Evolutionary conservation across 768 basidiomycete genomes (phyloP), one percentile per base, ranked within the genome.

Genomic region (Boletus sp.): DNA sequence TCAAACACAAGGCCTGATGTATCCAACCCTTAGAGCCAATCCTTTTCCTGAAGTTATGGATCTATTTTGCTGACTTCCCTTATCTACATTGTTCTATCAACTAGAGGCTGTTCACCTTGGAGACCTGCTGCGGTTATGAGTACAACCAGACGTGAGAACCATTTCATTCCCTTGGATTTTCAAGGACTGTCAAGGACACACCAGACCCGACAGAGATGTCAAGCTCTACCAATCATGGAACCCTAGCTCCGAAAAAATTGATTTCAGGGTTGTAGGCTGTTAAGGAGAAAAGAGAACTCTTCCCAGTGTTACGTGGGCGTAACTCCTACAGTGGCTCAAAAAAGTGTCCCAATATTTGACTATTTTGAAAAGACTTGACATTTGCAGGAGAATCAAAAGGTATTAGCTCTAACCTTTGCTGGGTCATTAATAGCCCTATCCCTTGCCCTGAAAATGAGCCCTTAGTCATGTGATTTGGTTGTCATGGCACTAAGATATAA

Each of bases 101-200:
- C 83, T 84, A 84, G 83, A 85, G 83, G 81, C 83, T 84, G 79
- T 83, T 84, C 82, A 84, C 83, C 83, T 84, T 81, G 83, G 83
- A 84, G 83, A 85, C 83, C 83, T 83, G 83, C 82, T 84, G 82
- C 80, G 77, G 83, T 82, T 84, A 84, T 83, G 81, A 83, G 83
- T 84, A 83, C 79, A 80, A 83, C 79, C 83, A 80, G 81, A 77
- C 74, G 79, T 75, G 79, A 84, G 79, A 82, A 73, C 80, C 79
- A 82, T 79, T 78, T 77, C 41, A 79, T 79, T 83, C 83, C 83
- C 80, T 80, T 81, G 80, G 80, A 41, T 41, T 41, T 41, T 41
- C 40, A 41, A 41, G 40, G 40, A 25, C 40, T 38, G 43, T 45
- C 40, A 5, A 41, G 40, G 40, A 80, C 78, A 77, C 80, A 85